Percentiles rank a stretch among this genome's conserved stretches.
These are phyloP conservation scores for Eucalyptus tenuipes DNA, from an alignment of 345 rosid species.

Conservation along the genomic window DNA sequence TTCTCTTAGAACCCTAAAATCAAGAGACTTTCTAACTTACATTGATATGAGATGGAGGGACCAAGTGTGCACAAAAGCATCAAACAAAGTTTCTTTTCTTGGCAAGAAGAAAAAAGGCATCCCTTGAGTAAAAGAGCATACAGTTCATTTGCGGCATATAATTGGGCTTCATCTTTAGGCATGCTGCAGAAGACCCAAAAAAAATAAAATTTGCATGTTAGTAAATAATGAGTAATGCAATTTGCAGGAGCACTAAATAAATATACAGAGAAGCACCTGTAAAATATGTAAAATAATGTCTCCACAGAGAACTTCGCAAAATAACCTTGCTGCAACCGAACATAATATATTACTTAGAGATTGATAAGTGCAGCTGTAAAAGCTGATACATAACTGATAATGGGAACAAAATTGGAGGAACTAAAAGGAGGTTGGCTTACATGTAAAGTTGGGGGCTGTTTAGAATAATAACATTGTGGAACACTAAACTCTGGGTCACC, in stretches of 20 bases:
- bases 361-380: neutral
- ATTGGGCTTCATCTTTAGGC: slow-evolving; percentile 97
- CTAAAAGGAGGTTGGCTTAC: slow-evolving; percentile 23
- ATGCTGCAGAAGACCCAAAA: slow-evolving; percentile 40
- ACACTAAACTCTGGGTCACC: slow-evolving; percentile 88
- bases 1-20: neutral
- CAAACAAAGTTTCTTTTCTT: neutral
- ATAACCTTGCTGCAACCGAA: slow-evolving; percentile 66
- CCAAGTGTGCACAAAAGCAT: neutral
- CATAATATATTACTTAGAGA: neutral
- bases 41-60: neutral
- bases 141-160: slow-evolving; percentile 94
- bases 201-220: neutral
- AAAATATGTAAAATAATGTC: slow-evolving; percentile 74
- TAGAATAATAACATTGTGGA: slow-evolving; percentile 89
- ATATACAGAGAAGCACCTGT: slow-evolving; percentile 42
- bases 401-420: neutral
- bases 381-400: neutral
- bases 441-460: slow-evolving; percentile 66
- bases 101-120: neutral
- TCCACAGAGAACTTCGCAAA: slow-evolving; percentile 65
- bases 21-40: neutral
- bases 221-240: neutral
- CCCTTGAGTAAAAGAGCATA: slow-evolving; percentile 18
- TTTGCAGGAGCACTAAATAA: neutral